These are phyloP conservation scores for Microcos paniculata DNA, from an alignment of 345 rosid genomes.

Conservation along the genomic window DNA sequence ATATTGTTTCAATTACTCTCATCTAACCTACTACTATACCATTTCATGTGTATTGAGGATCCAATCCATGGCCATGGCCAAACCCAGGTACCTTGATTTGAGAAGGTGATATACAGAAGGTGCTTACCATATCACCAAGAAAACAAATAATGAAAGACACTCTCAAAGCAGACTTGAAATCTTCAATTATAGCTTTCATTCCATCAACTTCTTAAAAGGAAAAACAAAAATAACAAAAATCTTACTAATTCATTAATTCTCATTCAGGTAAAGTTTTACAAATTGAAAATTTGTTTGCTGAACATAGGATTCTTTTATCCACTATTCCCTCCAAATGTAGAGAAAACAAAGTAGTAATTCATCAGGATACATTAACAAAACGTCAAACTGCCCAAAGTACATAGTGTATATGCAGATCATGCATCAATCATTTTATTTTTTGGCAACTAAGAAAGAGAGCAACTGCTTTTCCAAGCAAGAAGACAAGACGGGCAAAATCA, in stretches of 20 bases:
- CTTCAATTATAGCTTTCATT: neutral
- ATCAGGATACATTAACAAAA: neutral
- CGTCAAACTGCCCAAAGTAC: neutral
- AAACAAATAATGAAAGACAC: neutral
- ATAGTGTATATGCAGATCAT: slow-evolving; percentile 20
- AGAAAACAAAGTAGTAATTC: slow-evolving; percentile 12
- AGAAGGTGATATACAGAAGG: neutral
- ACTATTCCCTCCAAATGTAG: slow-evolving; percentile 5
- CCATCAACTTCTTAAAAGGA: neutral
- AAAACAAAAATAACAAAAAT: slow-evolving; percentile 31
- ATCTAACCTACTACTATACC: neutral
- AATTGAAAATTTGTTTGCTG: neutral
- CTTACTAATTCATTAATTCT: slow-evolving; percentile 20
- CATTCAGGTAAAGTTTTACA: neutral
- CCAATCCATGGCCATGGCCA: neutral
- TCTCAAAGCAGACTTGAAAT: neutral
- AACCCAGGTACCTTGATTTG: neutral
- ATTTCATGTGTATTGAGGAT: too few relatives aligned
- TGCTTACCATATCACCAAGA: neutral
- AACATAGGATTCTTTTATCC: slow-evolving; percentile 3
- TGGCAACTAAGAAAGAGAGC: neutral
- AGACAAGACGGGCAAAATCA: slow-evolving; percentile 25
- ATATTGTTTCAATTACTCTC: too few relatives aligned
- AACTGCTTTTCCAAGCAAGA: neutral
- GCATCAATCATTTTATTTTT: slow-evolving; percentile 32